Evolutionary conservation across 2,329 filamentous ascomycete species (phyloP).

Genomic region (Rhinocladiella mackenziei): DNA sequence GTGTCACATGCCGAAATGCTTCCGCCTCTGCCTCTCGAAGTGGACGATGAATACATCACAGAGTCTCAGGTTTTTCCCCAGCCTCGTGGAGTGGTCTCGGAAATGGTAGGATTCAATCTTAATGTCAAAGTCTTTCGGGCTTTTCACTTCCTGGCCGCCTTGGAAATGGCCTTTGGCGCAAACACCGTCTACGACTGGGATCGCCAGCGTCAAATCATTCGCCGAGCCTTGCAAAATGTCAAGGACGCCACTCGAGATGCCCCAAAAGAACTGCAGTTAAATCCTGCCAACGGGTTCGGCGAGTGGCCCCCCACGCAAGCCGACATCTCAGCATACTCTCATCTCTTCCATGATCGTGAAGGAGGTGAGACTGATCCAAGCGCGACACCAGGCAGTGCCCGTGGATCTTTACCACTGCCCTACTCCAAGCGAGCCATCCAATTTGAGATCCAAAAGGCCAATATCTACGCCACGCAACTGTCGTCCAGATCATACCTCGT

Average conservation of each 20-base stretch:
- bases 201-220: slow-evolving; percentile 69
- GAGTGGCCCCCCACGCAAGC: slow-evolving; percentile 28
- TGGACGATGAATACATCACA: slow-evolving; percentile 79
- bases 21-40: slow-evolving; percentile 72
- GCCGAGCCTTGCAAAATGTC: slow-evolving; percentile 65
- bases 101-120: slow-evolving; percentile 75
- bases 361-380: slow-evolving; percentile 13
- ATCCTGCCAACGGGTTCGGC: slow-evolving; percentile 26
- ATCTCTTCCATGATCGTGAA: slow-evolving; percentile 25
- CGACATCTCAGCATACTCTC: slow-evolving; percentile 27
- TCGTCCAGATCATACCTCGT: slow-evolving; percentile 80
- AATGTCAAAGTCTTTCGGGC: slow-evolving; percentile 74
- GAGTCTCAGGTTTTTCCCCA: slow-evolving; percentile 67
- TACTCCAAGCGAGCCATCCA: slow-evolving; percentile 49
- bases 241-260: slow-evolving; percentile 65
- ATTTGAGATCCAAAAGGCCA: slow-evolving; percentile 87
- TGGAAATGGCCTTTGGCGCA: slow-evolving; percentile 77
- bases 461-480: slow-evolving; percentile 78
- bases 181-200: slow-evolving; percentile 71
- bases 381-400: slow-evolving; percentile 13
- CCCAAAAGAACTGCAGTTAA: slow-evolving; percentile 58
- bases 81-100: slow-evolving; percentile 62
- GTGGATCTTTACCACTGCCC: slow-evolving; percentile 21
- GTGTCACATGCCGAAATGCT: slow-evolving; percentile 71
- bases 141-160: slow-evolving; percentile 72